phyloP scores from a whole-genome alignment of 192 early-diverging fungal species.

The Podila horticola region DNA sequence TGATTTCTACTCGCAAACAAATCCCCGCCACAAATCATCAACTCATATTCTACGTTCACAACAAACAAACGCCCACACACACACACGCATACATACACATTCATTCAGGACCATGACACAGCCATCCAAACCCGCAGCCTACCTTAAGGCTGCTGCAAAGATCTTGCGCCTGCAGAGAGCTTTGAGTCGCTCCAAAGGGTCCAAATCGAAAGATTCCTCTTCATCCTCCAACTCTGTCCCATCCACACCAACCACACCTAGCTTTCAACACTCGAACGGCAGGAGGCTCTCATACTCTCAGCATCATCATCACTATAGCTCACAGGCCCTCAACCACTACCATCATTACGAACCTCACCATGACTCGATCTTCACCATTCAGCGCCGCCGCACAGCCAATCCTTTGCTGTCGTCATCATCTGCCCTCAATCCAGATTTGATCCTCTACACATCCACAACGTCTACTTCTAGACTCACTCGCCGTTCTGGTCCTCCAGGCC shows the following conservation, averaged over 20 bases:
- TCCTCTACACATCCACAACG: conserved; percentile 1
- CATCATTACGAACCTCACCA: conserved; percentile 11
- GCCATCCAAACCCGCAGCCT: conserved; percentile 30
- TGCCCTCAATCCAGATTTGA: not conserved
- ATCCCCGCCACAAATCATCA: not conserved
- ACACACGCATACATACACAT: not conserved
- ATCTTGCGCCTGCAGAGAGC: conserved; percentile 27
- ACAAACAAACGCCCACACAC: not conserved
- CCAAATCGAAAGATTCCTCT: conserved; percentile 17
- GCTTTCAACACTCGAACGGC: conserved; percentile 44
- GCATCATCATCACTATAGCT: conserved; percentile 2
- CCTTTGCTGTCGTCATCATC: not conserved
- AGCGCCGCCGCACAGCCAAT: conserved; percentile 19
- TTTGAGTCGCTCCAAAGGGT: conserved; percentile 13
- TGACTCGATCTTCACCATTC: conserved; percentile 22
- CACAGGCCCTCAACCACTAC: conserved; percentile 5
- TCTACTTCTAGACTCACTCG: conserved; percentile 12
- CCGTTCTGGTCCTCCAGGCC: conserved; percentile 22
- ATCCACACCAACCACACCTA: conserved; percentile 12
- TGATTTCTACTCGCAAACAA: not conserved
- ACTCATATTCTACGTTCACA: not conserved
- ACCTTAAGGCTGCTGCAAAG: conserved; percentile 40
- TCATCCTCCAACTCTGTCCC: conserved; percentile 10
- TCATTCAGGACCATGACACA: conserved; percentile 7
- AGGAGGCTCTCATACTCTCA: conserved; percentile 19